A percentile compares a stretch with the other conserved stretches of the same genome.
Conservation (phyloP, 345 rosid species). For the Diplotaxis tenuifolia region DNA sequence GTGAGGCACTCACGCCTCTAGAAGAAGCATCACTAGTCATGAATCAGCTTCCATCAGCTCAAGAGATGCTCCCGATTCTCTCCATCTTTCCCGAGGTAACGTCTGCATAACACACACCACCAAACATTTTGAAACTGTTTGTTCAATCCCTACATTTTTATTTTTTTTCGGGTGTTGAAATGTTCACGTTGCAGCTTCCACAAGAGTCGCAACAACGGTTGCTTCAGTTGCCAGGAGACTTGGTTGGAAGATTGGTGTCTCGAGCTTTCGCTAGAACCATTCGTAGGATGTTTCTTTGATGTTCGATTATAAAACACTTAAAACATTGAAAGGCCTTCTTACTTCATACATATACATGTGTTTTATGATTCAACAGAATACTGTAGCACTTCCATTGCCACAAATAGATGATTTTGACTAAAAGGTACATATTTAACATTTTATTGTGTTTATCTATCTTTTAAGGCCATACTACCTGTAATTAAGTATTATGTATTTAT, state of each 20-base stretch:
- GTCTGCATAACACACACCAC: background rate
- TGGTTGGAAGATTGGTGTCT: slow-evolving; percentile 67
- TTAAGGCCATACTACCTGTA: background rate
- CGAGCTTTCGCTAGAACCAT: slow-evolving; percentile 77
- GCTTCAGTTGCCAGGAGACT: slow-evolving; percentile 70
- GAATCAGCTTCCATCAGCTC: slow-evolving; percentile 53
- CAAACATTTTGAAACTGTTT: background rate
- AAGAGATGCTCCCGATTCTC: slow-evolving; percentile 64
- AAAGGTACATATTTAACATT: too few relatives aligned
- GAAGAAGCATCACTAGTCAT: slow-evolving; percentile 43
- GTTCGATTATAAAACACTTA: background rate
- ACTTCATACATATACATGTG: background rate
- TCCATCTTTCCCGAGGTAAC: slow-evolving; percentile 75
- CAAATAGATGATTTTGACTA: too few relatives aligned
- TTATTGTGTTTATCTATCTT: background rate
- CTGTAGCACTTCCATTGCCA: background rate
- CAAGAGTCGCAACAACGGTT: slow-evolving; percentile 74
- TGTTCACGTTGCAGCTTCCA: slow-evolving; percentile 62
- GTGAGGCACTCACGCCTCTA: slow-evolving; percentile 32
- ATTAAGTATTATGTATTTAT: too few relatives aligned
- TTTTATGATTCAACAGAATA: background rate
- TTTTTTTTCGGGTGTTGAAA: background rate
- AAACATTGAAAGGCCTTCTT: background rate
- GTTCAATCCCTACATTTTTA: background rate
- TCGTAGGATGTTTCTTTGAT: slow-evolving; percentile 62